Evolutionary conservation across 2,329 filamentous ascomycete genomes (phyloP), one percentile per base, ranked within the genome.

Genomic region (Metarhizium sp.): DNA sequence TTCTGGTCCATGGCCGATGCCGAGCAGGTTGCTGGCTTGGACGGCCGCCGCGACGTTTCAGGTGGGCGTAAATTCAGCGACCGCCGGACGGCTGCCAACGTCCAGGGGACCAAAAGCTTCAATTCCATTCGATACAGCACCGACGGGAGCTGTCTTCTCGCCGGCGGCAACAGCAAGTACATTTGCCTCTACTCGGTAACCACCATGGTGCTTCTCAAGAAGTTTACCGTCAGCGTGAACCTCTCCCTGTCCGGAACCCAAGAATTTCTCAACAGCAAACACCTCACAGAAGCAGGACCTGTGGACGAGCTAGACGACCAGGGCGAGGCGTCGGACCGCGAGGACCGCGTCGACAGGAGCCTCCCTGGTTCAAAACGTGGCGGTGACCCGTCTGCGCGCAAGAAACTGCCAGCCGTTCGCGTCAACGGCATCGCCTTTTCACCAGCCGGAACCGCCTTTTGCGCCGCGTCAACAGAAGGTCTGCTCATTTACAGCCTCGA

Each of bases 171-270:
- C 77, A 96, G 91, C 84, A 99, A 99, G 74, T 96, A 95, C 70
- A 96, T 99, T 53, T 97, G 94, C 68, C 72, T 99, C 56, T 99
- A 99, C 73, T 92, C 95, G n/a, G 90, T 95, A 36, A 85, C 85
- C 56, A 95, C 92, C 0, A 91, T 94, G 69, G 90, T 94, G 0
- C 75, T 99, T 11, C 77, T 97, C 55, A 96, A 95, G 70, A 96
- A 96, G 68, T 99, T 88, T 67, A 96, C 92, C 2, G 92, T 97
- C 64, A 95, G 90, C 63, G 83, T 96, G 65, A 99, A 99, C 70
- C 77, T 96, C n/a, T 95, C 92, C 2, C 77, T 99, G 2, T 92
- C 95, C 20, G 94, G 94, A 50, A 99, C 94, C 1, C 92, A 97
- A 67, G 94, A 99, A 69, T 96, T 95, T 71, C 80, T 99, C 61